phyloP scores from a whole-genome alignment of 345 rosid species.

The Turritis glabra region DNA sequence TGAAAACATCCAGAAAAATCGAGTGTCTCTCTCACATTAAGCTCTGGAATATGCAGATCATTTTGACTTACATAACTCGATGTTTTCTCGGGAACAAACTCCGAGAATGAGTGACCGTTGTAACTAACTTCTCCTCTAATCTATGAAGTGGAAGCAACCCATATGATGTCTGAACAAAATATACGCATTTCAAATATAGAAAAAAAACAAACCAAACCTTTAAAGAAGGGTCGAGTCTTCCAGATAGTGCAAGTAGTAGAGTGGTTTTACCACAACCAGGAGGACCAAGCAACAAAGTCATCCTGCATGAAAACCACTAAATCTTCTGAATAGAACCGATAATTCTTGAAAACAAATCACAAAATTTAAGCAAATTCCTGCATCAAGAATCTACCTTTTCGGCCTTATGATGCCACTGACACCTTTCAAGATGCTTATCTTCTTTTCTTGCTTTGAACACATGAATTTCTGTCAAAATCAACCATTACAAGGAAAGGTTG shows the following conservation, averaged over 20 bases:
- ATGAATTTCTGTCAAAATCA: conserved; percentile 12
- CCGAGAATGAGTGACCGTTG: conserved; percentile 54
- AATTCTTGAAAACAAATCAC: not conserved
- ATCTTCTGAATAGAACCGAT: not conserved
- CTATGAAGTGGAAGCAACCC: conserved; percentile 10
- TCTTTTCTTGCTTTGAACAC: conserved; percentile 33
- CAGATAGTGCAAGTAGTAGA: conserved; percentile 40
- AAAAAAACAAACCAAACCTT: conserved; percentile 23
- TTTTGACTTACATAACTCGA: conserved; percentile 59
- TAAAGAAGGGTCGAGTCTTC: conserved; percentile 38
- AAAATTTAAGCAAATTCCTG: not conserved
- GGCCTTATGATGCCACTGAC: conserved; percentile 65
- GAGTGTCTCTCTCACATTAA: conserved; percentile 81
- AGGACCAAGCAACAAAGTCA: conserved; percentile 44
- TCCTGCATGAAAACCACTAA: conserved; percentile 18
- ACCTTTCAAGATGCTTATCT: conserved; percentile 56
- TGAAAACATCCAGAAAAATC: conserved; percentile 84
- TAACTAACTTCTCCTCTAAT: conserved; percentile 45
- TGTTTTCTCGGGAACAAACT: conserved; percentile 44
- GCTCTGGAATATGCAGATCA: conserved; percentile 71
- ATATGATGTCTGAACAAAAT: not conserved
- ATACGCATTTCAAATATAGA: not conserved
- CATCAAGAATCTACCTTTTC: conserved; percentile 23
- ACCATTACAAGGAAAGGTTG: not conserved
- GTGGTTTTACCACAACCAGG: conserved; percentile 49